Conservation (phyloP, 2,329 filamentous ascomycete genomes). For the Calonectria pseudoreteaudii region DNA sequence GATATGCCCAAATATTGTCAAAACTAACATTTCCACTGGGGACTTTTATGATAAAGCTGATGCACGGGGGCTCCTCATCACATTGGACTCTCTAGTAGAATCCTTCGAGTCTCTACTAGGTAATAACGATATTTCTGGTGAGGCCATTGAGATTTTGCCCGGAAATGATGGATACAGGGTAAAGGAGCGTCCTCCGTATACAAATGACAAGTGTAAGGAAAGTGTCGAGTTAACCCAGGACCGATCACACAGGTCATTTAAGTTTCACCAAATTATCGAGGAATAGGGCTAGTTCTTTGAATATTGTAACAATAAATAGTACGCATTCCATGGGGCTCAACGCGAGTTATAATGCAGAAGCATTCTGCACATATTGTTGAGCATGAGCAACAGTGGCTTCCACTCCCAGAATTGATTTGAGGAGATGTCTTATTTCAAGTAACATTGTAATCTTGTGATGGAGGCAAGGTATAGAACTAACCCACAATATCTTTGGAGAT, state of each 20-base stretch:
- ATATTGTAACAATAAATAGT: neutral
- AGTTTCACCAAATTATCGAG: slow-evolving; percentile 4
- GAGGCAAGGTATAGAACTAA: no score
- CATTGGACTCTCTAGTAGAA: neutral
- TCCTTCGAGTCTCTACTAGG: slow-evolving; percentile 5
- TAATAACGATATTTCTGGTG: neutral
- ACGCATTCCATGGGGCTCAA: neutral
- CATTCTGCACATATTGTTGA: no score
- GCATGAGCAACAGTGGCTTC: no score
- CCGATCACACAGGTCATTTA: neutral
- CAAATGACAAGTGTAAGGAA: slow-evolving; percentile 1
- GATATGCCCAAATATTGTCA: slow-evolving; percentile 14
- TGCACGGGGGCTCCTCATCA: neutral
- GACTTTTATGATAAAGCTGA: slow-evolving; percentile 10
- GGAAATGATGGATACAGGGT: slow-evolving; percentile 6
- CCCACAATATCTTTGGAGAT: no score
- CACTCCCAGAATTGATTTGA: no score
- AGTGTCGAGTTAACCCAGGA: slow-evolving; percentile 1
- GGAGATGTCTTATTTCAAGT: no score
- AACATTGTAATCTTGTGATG: no score
- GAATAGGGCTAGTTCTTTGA: neutral
- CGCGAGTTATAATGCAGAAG: no score
- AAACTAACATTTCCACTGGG: slow-evolving; percentile 4
- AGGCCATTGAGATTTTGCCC: slow-evolving; percentile 12
- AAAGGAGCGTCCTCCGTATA: slow-evolving; percentile 3